These are phyloP conservation scores for Echium plantagineum DNA, from an alignment of 257 asterid genomes.

Conservation along the genomic window DNA sequence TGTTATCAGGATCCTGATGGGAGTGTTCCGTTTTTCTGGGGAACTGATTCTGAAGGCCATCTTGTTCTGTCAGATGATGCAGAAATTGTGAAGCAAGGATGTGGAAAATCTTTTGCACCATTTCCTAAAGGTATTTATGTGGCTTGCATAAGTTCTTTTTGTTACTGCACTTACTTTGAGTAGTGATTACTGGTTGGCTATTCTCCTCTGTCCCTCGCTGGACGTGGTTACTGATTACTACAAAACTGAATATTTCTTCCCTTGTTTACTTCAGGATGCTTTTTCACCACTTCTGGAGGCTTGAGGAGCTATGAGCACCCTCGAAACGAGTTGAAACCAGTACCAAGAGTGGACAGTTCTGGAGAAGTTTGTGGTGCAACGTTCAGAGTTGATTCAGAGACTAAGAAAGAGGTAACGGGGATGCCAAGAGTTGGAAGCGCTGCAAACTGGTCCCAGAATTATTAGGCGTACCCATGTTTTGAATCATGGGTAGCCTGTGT, in stretches of 20 bases:
- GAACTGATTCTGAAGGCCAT: constrained; percentile 75
- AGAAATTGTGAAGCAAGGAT: constrained; percentile 72
- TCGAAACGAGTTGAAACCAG: constrained; percentile 69
- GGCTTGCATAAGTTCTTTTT: constrained; percentile 1
- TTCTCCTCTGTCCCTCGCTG: not conserved
- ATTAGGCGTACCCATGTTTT: constrained; percentile 23
- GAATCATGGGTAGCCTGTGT: constrained; percentile 11
- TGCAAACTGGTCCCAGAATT: constrained; percentile 83
- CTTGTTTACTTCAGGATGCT: constrained; percentile 45
- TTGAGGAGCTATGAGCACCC: constrained; percentile 91
- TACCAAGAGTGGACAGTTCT: constrained; percentile 88
- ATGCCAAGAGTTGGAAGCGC: constrained; percentile 94
- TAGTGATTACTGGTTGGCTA: not conserved
- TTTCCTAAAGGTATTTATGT: constrained; percentile 75
- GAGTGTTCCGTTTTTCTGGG: constrained; percentile 82
- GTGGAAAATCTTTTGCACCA: constrained; percentile 83
- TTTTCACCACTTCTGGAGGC: constrained; percentile 94
- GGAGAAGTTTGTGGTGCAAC: constrained; percentile 85
- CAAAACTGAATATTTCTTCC: not conserved
- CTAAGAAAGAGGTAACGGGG: constrained; percentile 47
- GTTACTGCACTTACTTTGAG: not conserved
- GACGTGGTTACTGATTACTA: not conserved
- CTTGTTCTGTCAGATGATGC: constrained; percentile 70
- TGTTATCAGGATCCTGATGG: constrained; percentile 56
- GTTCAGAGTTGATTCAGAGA: constrained; percentile 67